A percentile compares a stretch with the other conserved stretches of the same genome.
Evolutionary conservation across 169 alveolate species (phyloP).

Genomic region (Eimeria sp.): DNA sequence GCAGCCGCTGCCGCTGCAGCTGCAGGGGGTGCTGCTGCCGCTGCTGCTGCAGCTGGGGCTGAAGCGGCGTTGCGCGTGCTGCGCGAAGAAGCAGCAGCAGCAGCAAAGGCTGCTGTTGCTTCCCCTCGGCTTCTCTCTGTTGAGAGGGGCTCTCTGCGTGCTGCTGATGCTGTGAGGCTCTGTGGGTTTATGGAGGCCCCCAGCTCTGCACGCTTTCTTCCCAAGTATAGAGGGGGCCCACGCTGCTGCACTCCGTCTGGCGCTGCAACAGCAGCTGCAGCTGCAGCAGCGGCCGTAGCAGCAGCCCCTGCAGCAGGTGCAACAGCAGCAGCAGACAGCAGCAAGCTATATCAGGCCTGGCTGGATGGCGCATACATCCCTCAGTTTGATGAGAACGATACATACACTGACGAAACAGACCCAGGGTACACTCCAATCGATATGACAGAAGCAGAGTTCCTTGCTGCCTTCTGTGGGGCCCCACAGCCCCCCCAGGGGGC

Average conservation of each 20-base stretch:
- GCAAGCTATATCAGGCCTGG: constrained; percentile 36
- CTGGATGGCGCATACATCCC: constrained; percentile 59
- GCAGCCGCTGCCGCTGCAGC: not conserved
- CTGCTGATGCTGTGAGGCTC: constrained; percentile 61
- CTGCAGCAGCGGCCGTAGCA: constrained; percentile 47
- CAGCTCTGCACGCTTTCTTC: constrained; percentile 50
- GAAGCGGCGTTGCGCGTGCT: constrained; percentile 34
- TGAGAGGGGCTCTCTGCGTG: constrained; percentile 27
- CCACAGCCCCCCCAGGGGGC: constrained; percentile 3
- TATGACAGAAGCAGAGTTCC: constrained; percentile 29
- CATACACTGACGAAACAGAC: constrained; percentile 44
- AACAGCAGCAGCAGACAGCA: constrained; percentile 29
- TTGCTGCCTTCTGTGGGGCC: constrained; percentile 70
- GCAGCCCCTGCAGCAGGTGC: constrained; percentile 25
- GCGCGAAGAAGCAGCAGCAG: constrained; percentile 75
- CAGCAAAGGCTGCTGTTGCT: constrained; percentile 51
- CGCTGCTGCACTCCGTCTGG: constrained; percentile 56
- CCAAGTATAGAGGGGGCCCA: constrained; percentile 44
- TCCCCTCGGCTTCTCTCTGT: constrained; percentile 46
- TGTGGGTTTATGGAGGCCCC: constrained; percentile 49
- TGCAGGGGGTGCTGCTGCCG: not conserved
- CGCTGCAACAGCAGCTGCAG: constrained; percentile 69
- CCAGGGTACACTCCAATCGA: constrained; percentile 48
- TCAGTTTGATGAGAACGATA: constrained; percentile 49
- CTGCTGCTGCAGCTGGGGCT: constrained; percentile 8